A percentile compares a stretch with the other conserved stretches of the same genome.
Evolutionary conservation across 129 eudicot genomes (phyloP).

Genomic region (Cynara cardunculus): DNA sequence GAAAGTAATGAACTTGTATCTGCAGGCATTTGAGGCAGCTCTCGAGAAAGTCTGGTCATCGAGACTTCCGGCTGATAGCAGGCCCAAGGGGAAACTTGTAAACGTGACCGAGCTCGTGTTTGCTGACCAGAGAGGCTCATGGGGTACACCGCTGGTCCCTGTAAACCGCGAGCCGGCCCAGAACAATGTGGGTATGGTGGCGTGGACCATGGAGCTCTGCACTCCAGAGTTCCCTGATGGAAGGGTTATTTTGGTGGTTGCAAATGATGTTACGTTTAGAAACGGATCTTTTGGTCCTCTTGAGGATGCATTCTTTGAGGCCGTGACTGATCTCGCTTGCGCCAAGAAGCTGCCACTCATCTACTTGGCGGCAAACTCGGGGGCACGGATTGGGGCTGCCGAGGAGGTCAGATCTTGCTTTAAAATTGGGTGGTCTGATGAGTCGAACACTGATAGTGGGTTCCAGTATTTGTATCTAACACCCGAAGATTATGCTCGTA

Average conservation of each 20-base stretch:
- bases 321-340: conserved; percentile 86
- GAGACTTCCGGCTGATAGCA: conserved; percentile 29
- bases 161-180: conserved; percentile 71
- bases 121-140: conserved; percentile 58
- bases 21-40: conserved; percentile 88
- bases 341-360: conserved; percentile 75
- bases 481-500: conserved; percentile 65
- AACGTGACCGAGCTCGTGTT: conserved; percentile 63
- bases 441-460: conserved; percentile 78
- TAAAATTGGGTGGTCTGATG: conserved; percentile 95
- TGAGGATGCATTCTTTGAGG: conserved; percentile 92
- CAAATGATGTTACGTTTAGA: conserved; percentile 90
- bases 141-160: conserved; percentile 79
- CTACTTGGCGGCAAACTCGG: conserved; percentile 95
- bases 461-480: conserved; percentile 85
- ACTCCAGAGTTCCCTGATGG: conserved; percentile 98
- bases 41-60: conserved; percentile 67
- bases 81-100: conserved; percentile 48
- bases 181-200: conserved; percentile 96
- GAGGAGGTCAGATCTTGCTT: conserved; percentile 96
- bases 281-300: conserved; percentile 96
- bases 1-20: not conserved
- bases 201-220: conserved; percentile 88
- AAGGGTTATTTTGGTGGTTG: conserved; percentile 67
- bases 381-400: conserved; percentile 97